Evolutionary conservation across 352 stramenopile species (phyloP), one percentile per base, ranked within the genome.

Genomic region (Pythium volutum): DNA sequence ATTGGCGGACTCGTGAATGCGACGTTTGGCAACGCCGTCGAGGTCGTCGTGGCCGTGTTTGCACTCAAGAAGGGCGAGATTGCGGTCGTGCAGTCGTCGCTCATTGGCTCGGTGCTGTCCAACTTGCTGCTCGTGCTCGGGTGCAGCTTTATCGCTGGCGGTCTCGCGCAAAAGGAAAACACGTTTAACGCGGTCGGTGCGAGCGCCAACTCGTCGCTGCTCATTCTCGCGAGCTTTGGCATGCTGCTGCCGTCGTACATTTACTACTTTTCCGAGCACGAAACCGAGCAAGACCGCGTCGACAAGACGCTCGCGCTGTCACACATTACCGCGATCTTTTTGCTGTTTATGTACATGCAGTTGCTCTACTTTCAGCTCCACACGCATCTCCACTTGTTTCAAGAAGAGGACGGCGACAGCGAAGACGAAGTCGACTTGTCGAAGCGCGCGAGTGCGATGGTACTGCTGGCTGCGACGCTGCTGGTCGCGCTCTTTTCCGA

Each of bases 51-150:
- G 55, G 95, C 96, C 4, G 84, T 98, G 45, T 96, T 98, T 15
- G 96, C 97, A 20, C 85, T 99, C 15, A 76, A 81, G 26, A 83
- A 94, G 23, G 95, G 93, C 39, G 89, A 97, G 76, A 98, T 99
- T 61, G 87, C 91, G 18, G 96, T 99, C 10, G 96, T 99, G 16
- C 95, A 99, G 76, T 89, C 97, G 48, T 98, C 97, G 39, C 79
- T 99, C 46, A 90, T 99, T 43, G 97, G 97, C 7, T 98, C 91
- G 11, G 97, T 99, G 65, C 77, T 99, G n/a, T 98, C 93, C 33
- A 99, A 99, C 70, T 61, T 99, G 69, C 79, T 99, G 38, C 90
- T 99, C 20, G 96, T 99, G 14, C 96, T 99, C 62, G 97, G 97
- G 27, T 93, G 96, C 66, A 97, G 93, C 34, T 99, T 98, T 69